Conservation (phyloP, 2,329 filamentous ascomycete species). For the Fusarium euwallaceae region DNA sequence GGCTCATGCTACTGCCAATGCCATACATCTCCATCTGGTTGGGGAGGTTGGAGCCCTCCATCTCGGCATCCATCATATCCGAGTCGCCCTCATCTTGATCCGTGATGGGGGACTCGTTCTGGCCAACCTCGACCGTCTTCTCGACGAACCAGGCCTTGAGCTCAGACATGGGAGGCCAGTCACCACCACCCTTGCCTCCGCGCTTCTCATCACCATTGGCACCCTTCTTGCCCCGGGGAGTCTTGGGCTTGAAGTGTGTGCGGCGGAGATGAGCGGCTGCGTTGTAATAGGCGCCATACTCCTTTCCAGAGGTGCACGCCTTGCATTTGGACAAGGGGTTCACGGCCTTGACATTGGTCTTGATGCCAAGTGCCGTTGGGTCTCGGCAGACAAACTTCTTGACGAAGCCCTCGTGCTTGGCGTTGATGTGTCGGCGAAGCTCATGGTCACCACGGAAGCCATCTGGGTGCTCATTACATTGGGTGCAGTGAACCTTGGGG, state of each 20-base stretch:
- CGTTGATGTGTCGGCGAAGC: conserved; percentile 74
- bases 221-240: conserved; percentile 60
- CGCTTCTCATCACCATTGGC: conserved; percentile 60
- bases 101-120: conserved; percentile 52
- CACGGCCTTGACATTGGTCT: conserved; percentile 63
- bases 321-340: conserved; percentile 85
- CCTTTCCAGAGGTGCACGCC: conserved; percentile 80
- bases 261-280: conserved; percentile 90
- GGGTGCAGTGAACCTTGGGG: conserved; percentile 76
- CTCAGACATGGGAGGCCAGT: conserved; percentile 45
- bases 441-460: conserved; percentile 92
- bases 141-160: conserved; percentile 70
- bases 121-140: conserved; percentile 59
- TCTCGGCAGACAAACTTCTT: conserved; percentile 72
- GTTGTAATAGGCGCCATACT: conserved; percentile 94
- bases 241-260: conserved; percentile 83
- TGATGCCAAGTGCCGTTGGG: conserved; percentile 57
- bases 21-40: conserved; percentile 41
- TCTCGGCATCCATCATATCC: conserved; percentile 39
- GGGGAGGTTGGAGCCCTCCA: conserved; percentile 32
- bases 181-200: conserved; percentile 58
- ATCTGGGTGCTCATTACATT: conserved; percentile 79
- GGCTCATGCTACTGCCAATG: conserved; percentile 40
- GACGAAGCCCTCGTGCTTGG: conserved; percentile 71
- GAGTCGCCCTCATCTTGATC: conserved; percentile 52